phyloP scores from a whole-genome alignment of 208 protist genomes.

The Crithidia expoeki region DNA sequence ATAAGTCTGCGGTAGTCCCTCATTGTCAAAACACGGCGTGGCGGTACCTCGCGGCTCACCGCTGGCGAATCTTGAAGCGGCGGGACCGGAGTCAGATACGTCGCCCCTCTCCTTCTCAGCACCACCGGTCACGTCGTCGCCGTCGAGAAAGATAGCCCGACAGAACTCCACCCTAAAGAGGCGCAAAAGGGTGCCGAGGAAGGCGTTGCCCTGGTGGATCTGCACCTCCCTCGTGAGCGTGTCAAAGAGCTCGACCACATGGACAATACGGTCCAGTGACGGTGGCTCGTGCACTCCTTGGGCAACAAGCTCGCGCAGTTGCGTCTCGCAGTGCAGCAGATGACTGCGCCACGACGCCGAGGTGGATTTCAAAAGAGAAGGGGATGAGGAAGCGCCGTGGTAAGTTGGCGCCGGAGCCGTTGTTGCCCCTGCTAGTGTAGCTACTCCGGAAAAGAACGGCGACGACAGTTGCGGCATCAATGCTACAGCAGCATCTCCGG shows the following conservation, averaged over 20 bases:
- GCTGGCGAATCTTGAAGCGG: not conserved
- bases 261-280: slow-evolving; percentile 41
- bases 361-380: not conserved
- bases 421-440: too few relatives aligned
- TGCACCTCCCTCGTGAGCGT: slow-evolving; percentile 42
- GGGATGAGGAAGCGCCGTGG: not conserved
- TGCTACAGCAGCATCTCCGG: not conserved
- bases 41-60: not conserved
- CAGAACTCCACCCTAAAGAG: slow-evolving; percentile 90
- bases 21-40: slow-evolving; percentile 1
- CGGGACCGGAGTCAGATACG: not conserved
- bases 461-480: too few relatives aligned
- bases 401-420: not conserved
- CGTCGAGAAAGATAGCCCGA: slow-evolving; percentile 63
- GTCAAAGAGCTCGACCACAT: slow-evolving; percentile 74
- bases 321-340: slow-evolving; percentile 78
- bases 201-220: slow-evolving; percentile 46
- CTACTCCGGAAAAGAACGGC: not conserved
- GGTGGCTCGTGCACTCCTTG: slow-evolving; percentile 57
- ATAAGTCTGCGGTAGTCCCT: slow-evolving; percentile 45
- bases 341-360: slow-evolving; percentile 74
- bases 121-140: not conserved
- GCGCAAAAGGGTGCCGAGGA: slow-evolving; percentile 69
- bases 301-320: slow-evolving; percentile 73
- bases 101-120: not conserved